Conservation (phyloP, 352 stramenopile genomes). For the Phytophthora litchii region DNA sequence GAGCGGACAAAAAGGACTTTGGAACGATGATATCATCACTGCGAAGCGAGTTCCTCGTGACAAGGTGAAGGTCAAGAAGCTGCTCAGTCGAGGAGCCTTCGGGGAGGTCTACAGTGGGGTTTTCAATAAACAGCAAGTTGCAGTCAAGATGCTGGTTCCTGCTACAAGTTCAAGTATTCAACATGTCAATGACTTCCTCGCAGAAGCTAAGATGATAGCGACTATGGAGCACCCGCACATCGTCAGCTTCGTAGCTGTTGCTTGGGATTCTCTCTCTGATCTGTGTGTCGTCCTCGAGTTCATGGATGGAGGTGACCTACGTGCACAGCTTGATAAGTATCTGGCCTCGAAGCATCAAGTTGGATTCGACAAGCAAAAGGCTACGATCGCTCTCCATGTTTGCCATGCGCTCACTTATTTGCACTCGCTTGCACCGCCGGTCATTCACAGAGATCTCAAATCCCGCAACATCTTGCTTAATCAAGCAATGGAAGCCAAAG, state of each 20-base stretch:
- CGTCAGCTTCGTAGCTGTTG: conserved; percentile 43
- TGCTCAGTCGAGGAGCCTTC: conserved; percentile 39
- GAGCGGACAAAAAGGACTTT: conserved; percentile 5
- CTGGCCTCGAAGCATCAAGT: conserved; percentile 9
- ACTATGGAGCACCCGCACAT: conserved; percentile 31
- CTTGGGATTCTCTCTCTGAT: conserved; percentile 44
- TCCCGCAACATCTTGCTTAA: conserved; percentile 56
- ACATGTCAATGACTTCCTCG: conserved; percentile 29
- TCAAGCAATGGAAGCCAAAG: conserved; percentile 22
- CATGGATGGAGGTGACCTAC: conserved; percentile 37
- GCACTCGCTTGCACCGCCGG: conserved; percentile 17
- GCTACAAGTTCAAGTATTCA: neutral
- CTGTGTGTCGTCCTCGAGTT: conserved; percentile 47
- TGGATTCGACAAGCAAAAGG: conserved; percentile 18
- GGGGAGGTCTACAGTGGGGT: conserved; percentile 37
- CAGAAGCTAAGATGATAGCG: conserved; percentile 30
- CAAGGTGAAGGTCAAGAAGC: conserved; percentile 21
- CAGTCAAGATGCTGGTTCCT: conserved; percentile 40
- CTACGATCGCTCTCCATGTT: conserved; percentile 39
- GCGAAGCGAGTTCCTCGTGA: conserved; percentile 32
- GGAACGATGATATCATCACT: conserved; percentile 27
- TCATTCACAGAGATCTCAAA: conserved; percentile 63
- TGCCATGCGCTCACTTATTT: conserved; percentile 30
- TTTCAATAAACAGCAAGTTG: conserved; percentile 33
- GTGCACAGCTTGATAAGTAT: conserved; percentile 7